Evolutionary conservation across 495 filamentous ascomycete genomes (phyloP), one percentile per base, ranked within the genome.

Genomic region (Podospora anserina): DNA sequence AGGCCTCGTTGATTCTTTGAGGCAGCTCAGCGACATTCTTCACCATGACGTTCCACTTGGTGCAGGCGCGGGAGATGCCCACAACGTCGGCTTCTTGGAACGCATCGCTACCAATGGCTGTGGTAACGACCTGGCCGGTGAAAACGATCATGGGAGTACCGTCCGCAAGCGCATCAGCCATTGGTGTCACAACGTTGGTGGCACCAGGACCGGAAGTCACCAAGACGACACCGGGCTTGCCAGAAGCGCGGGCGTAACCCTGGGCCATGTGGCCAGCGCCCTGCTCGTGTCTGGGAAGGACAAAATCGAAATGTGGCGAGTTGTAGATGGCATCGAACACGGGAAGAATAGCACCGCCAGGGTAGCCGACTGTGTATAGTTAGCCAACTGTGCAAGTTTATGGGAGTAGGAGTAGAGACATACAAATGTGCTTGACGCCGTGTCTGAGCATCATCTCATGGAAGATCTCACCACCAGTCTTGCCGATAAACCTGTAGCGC

Each of bases 401-500:
- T 64, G 27, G 66, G 54, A 32, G 49, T 54, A 67, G 72, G 34
- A 61, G 59, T 27, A 2, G 28, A 59, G 74, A 91, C 90, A 78
- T 82, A 93, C 91, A 96, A 74, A 97, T 84, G 79, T 96, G 91
- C 82, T 97, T 94, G 32, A 99, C 96, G 69, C 83, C 87, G 69
- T 94, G 92, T 75, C 95, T 84, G 55, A 93, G 86, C 92, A 99
- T 97, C 95, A 99, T 98, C 81, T 99, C 94, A 75, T 99, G 93
- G 83, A 99, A 97, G 69, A 99, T 98, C 77, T 97, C 89, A 75
- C 95, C 95, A 78, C 96, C 96, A 62, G 86, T 96, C 83, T 92
- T 91, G 39, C 96, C 96, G 76, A 98, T 91, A 82, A 99, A 97
- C 64, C 92, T 91, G 69, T 57, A 61, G 19, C 68, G 60, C n/a